These are phyloP conservation scores for Yamadazyma scolyti DNA, from an alignment of 805 yeast genomes.

Conservation along the genomic window DNA sequence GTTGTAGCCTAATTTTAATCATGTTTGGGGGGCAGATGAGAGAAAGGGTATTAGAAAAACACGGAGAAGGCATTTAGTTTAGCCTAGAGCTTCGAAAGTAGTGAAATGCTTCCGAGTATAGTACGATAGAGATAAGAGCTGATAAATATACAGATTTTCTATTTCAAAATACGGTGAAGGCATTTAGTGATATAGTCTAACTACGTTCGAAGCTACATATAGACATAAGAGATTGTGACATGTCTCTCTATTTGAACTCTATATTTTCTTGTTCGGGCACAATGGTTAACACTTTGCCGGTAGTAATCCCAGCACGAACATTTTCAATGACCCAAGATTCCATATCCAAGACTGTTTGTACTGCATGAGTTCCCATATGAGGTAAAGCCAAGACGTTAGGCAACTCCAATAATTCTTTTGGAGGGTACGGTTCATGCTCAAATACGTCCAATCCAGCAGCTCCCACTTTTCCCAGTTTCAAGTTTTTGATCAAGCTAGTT, in stretches of 20 bases:
- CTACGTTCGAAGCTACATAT: too few relatives aligned
- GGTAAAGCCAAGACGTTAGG: conserved; percentile 79
- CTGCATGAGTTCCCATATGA: conserved; percentile 83
- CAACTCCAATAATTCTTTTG: conserved; percentile 53
- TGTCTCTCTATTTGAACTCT: conserved; percentile 1
- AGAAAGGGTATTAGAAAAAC: too few relatives aligned
- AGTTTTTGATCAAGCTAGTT: conserved; percentile 47
- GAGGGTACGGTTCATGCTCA: conserved; percentile 67
- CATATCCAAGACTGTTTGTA: conserved; percentile 74
- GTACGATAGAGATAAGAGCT: too few relatives aligned
- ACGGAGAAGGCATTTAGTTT: too few relatives aligned
- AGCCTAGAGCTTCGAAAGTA: too few relatives aligned
- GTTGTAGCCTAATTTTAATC: conserved; percentile 24
- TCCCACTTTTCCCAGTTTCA: conserved; percentile 61
- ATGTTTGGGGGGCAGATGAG: conserved; percentile 31
- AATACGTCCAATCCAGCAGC: conserved; percentile 74
- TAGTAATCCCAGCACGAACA: conserved; percentile 48
- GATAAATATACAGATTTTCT: too few relatives aligned
- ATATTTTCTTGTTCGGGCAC: conserved; percentile 72
- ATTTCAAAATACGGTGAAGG: too few relatives aligned
- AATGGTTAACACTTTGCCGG: conserved; percentile 65
- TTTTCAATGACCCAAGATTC: conserved; percentile 74
- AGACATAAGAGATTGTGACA: too few relatives aligned
- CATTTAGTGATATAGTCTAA: too few relatives aligned
- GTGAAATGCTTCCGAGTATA: too few relatives aligned